These are phyloP conservation scores for Selenicereus undatus DNA, from an alignment of 148 eudicot species.

Conservation along the genomic window DNA sequence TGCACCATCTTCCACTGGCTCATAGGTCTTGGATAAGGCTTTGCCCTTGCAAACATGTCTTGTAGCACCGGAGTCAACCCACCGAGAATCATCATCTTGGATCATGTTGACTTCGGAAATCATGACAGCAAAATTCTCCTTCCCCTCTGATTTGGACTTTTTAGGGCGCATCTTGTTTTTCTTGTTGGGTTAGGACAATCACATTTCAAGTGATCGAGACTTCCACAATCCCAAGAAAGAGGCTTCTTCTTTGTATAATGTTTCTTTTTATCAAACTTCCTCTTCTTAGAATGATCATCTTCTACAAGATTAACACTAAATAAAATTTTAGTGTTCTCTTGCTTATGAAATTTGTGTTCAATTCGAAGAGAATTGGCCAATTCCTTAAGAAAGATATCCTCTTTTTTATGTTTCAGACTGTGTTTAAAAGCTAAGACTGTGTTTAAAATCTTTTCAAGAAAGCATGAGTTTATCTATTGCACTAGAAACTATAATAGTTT, in stretches of 20 bases:
- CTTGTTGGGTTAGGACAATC: background rate
- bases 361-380: background rate
- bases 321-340: background rate
- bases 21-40: background rate
- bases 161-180: background rate
- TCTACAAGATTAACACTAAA: background rate
- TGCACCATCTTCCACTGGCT: background rate
- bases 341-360: background rate
- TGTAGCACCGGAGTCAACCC: background rate
- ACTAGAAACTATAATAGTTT: background rate
- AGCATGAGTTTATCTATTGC: background rate
- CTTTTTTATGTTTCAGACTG: conserved; percentile 4
- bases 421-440: conserved; percentile 1
- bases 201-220: background rate
- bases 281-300: background rate
- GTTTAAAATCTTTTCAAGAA: conserved; percentile 5
- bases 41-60: background rate
- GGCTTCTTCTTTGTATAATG: background rate
- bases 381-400: conserved; percentile 5
- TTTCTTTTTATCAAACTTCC: background rate
- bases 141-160: background rate
- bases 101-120: background rate
- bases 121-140: background rate
- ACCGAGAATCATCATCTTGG: background rate
- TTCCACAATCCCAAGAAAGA: background rate